Evolutionary conservation across 345 rosid genomes (phyloP).

Genomic region (Melastoma malabathricum): DNA sequence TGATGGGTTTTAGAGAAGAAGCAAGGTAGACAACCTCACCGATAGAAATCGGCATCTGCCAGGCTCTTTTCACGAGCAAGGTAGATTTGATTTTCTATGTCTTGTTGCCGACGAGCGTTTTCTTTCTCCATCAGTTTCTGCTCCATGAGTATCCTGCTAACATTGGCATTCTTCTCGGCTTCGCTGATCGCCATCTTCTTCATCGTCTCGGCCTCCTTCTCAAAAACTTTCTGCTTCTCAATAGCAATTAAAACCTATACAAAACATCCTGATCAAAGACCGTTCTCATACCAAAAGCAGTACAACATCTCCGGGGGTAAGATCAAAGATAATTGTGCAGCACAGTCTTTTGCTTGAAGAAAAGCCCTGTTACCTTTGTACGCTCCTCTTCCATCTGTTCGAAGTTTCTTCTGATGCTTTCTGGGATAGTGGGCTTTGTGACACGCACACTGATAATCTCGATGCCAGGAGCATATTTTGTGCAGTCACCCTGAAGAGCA

Average conservation of each 20-base stretch:
- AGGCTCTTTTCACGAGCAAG: slow-evolving; percentile 65
- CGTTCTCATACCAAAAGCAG: background rate
- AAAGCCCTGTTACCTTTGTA: slow-evolving; percentile 44
- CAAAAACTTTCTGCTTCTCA: slow-evolving; percentile 72
- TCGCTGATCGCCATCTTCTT: slow-evolving; percentile 89
- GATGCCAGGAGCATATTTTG: slow-evolving; percentile 83
- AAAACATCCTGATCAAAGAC: slow-evolving; percentile 4
- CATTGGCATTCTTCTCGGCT: slow-evolving; percentile 78
- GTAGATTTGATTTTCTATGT: slow-evolving; percentile 76
- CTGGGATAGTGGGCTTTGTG: slow-evolving; percentile 77
- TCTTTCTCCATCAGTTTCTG: slow-evolving; percentile 86
- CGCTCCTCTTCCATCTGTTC: slow-evolving; percentile 95
- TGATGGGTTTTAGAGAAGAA: background rate
- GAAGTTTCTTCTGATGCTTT: slow-evolving; percentile 64
- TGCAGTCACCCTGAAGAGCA: slow-evolving; percentile 86
- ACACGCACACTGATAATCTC: slow-evolving; percentile 86
- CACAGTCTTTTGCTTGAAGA: background rate
- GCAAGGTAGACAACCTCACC: slow-evolving; percentile 23
- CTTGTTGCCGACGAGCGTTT: slow-evolving; percentile 59
- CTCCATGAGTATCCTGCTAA: slow-evolving; percentile 74
- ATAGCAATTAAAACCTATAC: slow-evolving; percentile 67
- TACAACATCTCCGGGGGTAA: too few species aligned
- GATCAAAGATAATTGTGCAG: too few species aligned
- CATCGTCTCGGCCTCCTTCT: slow-evolving; percentile 80
- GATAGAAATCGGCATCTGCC: slow-evolving; percentile 76